Conservation (phyloP, 2,329 filamentous ascomycete species). For the Capronia epimyces region DNA sequence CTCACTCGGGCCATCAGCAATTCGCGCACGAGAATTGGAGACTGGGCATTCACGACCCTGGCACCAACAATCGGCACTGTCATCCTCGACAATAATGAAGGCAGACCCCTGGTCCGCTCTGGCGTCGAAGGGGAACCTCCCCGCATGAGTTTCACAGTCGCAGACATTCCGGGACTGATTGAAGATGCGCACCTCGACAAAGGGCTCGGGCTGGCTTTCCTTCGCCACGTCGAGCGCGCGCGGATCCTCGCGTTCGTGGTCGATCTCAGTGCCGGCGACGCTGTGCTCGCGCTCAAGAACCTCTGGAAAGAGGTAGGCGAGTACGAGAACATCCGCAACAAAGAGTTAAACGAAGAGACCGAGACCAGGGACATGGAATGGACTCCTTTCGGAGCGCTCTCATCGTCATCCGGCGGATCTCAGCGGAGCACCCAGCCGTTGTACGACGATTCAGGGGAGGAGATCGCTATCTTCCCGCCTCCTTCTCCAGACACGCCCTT, state of each 20-base stretch:
- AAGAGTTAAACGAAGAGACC: slow-evolving; percentile 61
- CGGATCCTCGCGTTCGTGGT: slow-evolving; percentile 90
- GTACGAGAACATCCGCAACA: slow-evolving; percentile 76
- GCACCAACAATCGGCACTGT: slow-evolving; percentile 95
- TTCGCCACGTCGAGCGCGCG: slow-evolving; percentile 90
- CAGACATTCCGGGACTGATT: slow-evolving; percentile 91
- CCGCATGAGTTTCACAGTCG: slow-evolving; percentile 80
- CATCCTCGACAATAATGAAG: slow-evolving; percentile 79
- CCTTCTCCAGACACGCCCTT: slow-evolving; percentile 30
- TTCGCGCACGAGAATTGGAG: slow-evolving; percentile 80
- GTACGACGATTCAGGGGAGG: slow-evolving; percentile 18
- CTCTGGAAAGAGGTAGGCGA: slow-evolving; percentile 87
- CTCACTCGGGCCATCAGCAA: slow-evolving; percentile 81
- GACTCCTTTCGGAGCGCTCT: slow-evolving; percentile 30
- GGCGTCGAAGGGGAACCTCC: slow-evolving; percentile 46
- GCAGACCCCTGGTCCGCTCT: slow-evolving; percentile 57
- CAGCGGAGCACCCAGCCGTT: slow-evolving; percentile 3
- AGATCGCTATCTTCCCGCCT: slow-evolving; percentile 23
- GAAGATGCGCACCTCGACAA: slow-evolving; percentile 88
- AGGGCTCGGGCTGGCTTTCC: slow-evolving; percentile 82
- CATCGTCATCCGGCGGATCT: neutral
- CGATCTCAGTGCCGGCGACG: slow-evolving; percentile 74
- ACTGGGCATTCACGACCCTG: slow-evolving; percentile 95
- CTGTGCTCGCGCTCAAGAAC: slow-evolving; percentile 68
- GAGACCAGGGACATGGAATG: slow-evolving; percentile 57